Evolutionary conservation across 257 asterid species (phyloP).

Genomic region (Oldenlandia corymbosa): DNA sequence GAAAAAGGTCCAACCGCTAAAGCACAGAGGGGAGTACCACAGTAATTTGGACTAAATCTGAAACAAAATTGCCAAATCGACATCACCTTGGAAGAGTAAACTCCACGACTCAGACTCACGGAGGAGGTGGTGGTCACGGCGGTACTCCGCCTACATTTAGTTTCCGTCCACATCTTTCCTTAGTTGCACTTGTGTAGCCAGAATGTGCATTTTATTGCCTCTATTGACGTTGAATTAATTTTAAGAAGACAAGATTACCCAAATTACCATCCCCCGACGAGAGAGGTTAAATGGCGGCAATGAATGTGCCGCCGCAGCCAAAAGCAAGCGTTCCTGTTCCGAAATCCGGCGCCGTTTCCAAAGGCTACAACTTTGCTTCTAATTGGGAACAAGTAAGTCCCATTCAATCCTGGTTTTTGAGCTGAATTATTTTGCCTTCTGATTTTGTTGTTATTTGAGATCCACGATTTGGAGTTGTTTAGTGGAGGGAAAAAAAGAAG

Average conservation of each 20-base stretch:
- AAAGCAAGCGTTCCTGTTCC: slow-evolving; percentile 47
- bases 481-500: not conserved
- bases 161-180: no score
- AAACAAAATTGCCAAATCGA: no score
- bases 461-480: not conserved
- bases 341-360: slow-evolving; percentile 79
- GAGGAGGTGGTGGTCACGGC: no score
- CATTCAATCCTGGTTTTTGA: not conserved
- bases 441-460: slow-evolving; percentile 6
- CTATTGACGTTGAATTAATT: not conserved
- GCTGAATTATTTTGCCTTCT: not conserved
- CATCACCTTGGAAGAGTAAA: no score
- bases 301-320: slow-evolving; percentile 22
- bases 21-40: no score
- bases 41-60: no score
- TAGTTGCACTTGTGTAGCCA: not conserved
- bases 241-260: not conserved
- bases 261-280: not conserved
- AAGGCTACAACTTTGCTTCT: slow-evolving; percentile 93
- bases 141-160: no score
- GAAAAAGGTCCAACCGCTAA: no score
- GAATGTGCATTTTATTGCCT: not conserved
- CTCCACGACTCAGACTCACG: no score
- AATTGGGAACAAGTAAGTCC: slow-evolving; percentile 80
- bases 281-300: slow-evolving; percentile 38